Evolutionary conservation across 805 yeast genomes (phyloP), one percentile per base, ranked within the genome.

Genomic region (Wickerhamiella qilinensis): DNA sequence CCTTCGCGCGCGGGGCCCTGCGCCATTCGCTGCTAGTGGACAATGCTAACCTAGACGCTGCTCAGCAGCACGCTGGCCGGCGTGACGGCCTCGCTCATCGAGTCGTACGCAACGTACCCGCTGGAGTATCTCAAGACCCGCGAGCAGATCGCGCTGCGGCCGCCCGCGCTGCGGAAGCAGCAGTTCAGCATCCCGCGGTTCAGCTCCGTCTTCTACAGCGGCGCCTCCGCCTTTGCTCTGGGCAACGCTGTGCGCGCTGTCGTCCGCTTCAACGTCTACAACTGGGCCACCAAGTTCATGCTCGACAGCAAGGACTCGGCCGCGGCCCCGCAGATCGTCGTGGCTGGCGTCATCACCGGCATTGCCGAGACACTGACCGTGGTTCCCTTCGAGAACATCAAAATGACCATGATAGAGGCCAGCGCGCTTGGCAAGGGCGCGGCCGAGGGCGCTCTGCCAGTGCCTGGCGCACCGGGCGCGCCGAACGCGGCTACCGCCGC

Each of bases 311-410:
- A 83, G 2, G 67, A 77, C 6, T 40, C 44, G 4, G 48, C 42
- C 15, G 45, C 58, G 17, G 93, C 93, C 1, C 88, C 93, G 8
- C 67, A 84, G 49, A 68, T 83, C 30, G 80, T 83, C 6, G 74
- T 80, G 42, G 94, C 95, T 3, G 94, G 93, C 8, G 48, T 71
- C 45, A 69, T 83, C 63, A 80, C 94, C 4, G 97, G 94, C 2
- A 65, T 79, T 41, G 60, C 77, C 33, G 97, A 91, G 56, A 75
- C 93, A 2, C 45, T 85, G 25, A 40, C 54, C 21, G 73, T 88
- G 18, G 80, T 91, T 16, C 98, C 97, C 0, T 86, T 88, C 55
- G 98, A 88, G 52, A 81, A 58, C 38, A 43, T 84, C 46, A 84
- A 84, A 53, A 76, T 80, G 2, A 67, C 78, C 7, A 71, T 81